phyloP scores from a whole-genome alignment of 441 rosid species.

The Cnidoscolus chayamansa region DNA sequence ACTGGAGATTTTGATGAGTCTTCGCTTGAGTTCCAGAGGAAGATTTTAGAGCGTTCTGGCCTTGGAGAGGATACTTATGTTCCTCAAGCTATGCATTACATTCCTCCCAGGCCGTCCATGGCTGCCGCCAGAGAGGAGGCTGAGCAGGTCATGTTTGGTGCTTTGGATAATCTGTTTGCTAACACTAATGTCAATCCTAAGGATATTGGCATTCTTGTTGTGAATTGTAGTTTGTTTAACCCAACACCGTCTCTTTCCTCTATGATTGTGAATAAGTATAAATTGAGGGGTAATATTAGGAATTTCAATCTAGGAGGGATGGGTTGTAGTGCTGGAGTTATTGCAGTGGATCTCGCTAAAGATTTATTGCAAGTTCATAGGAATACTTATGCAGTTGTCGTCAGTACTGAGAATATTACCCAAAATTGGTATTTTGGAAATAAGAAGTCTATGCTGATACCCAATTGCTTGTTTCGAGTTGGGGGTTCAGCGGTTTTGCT shows the following conservation, averaged over 20 bases:
- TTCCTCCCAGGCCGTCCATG: slow-evolving; percentile 62
- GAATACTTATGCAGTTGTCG: slow-evolving; percentile 65
- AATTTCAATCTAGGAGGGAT: slow-evolving; percentile 66
- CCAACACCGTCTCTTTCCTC: slow-evolving; percentile 67
- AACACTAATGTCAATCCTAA: slow-evolving; percentile 54
- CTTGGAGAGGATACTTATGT: slow-evolving; percentile 68
- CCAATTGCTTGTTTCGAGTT: slow-evolving; percentile 67
- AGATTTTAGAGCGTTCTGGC: slow-evolving; percentile 67
- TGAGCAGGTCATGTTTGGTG: slow-evolving; percentile 69
- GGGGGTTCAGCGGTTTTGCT: slow-evolving; percentile 64
- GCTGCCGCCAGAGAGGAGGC: slow-evolving; percentile 73
- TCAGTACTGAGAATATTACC: slow-evolving; percentile 70
- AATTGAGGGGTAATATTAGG: slow-evolving; percentile 59
- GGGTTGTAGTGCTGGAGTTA: slow-evolving; percentile 79
- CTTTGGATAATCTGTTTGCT: slow-evolving; percentile 48
- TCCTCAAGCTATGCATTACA: slow-evolving; percentile 63
- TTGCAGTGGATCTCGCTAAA: slow-evolving; percentile 65
- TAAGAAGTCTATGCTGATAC: slow-evolving; percentile 69
- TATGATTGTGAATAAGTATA: slow-evolving; percentile 70
- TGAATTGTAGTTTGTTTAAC: slow-evolving; percentile 74
- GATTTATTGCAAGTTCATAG: slow-evolving; percentile 55
- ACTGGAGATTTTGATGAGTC: slow-evolving; percentile 66
- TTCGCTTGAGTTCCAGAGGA: slow-evolving; percentile 72
- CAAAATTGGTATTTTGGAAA: slow-evolving; percentile 86
- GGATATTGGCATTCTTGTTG: slow-evolving; percentile 64